Conservation (phyloP, 805 yeast genomes). For the Hanseniaspora hatyaiensis region DNA sequence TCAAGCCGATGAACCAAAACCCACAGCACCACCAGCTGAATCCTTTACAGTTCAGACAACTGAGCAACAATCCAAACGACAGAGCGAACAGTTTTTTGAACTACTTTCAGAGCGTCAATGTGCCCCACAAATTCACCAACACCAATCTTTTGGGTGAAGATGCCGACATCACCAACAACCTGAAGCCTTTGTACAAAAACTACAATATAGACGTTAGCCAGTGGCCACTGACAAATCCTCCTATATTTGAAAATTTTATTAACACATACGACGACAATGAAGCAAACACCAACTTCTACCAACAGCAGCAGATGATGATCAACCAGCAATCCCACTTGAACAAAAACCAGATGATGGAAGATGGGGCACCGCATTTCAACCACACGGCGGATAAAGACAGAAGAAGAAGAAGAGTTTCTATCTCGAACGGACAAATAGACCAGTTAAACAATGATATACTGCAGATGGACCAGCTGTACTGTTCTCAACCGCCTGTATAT, state of each 20-base stretch:
- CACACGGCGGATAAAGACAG: background rate
- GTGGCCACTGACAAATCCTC: slow-evolving; percentile 37
- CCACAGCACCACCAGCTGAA: background rate
- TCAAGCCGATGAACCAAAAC: slow-evolving; percentile 1
- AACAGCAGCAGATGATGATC: background rate
- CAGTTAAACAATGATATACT: slow-evolving; percentile 43
- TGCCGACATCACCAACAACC: slow-evolving; percentile 6
- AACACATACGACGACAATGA: slow-evolving; percentile 16
- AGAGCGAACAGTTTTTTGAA: slow-evolving; percentile 1
- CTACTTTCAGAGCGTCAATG: background rate
- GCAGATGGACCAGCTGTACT: slow-evolving; percentile 31
- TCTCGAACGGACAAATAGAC: slow-evolving; percentile 76
- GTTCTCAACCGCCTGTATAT: slow-evolving; percentile 29
- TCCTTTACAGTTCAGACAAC: slow-evolving; percentile 1
- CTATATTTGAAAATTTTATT: slow-evolving; percentile 36
- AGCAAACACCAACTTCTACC: background rate
- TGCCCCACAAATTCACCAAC: background rate
- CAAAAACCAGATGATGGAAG: background rate
- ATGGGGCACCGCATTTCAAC: background rate
- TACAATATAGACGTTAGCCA: slow-evolving; percentile 36
- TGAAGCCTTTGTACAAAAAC: slow-evolving; percentile 36
- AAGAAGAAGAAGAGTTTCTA: slow-evolving; percentile 55
- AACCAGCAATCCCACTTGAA: background rate
- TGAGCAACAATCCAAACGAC: slow-evolving; percentile 7
- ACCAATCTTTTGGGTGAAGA: slow-evolving; percentile 7